Conservation (phyloP, 495 filamentous ascomycete species). For the Staphylotrichum tortipilum region DNA sequence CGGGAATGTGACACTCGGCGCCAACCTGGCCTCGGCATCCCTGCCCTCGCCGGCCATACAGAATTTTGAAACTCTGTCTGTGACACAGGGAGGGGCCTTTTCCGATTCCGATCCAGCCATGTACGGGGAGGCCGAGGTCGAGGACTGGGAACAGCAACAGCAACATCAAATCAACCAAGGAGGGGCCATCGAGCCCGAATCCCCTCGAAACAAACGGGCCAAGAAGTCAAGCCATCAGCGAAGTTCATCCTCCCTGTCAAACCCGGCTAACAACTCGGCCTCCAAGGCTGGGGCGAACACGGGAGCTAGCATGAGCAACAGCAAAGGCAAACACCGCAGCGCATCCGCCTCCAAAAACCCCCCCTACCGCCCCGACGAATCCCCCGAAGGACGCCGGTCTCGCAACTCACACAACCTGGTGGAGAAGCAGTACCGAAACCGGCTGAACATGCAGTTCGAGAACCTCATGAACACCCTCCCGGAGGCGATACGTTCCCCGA, state of each 20-base stretch:
- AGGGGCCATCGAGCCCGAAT: too few species aligned
- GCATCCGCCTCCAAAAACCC: constrained; percentile 36
- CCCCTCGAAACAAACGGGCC: too few species aligned
- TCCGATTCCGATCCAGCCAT: background rate
- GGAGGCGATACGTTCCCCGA: constrained; percentile 22
- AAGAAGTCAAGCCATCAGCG: too few species aligned
- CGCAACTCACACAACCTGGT: constrained; percentile 40
- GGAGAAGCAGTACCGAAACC: constrained; percentile 43
- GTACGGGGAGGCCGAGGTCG: background rate
- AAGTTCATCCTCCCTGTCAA: too few species aligned
- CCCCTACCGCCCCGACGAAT: constrained; percentile 25
- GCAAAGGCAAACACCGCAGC: constrained; percentile 26
- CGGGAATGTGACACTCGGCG: background rate
- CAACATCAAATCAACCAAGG: background rate
- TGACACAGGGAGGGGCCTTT: background rate
- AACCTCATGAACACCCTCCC: constrained; percentile 35
- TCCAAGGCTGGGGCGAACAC: background rate
- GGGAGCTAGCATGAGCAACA: background rate
- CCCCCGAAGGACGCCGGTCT: constrained; percentile 31
- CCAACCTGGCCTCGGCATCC: background rate
- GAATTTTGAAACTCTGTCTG: background rate
- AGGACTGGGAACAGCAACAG: background rate
- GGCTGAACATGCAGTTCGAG: constrained; percentile 41
- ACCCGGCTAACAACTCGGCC: background rate
- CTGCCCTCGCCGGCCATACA: constrained; percentile 2